Evolutionary conservation across 106 monocot species (phyloP).

Genomic region (Ottelia alismoides): DNA sequence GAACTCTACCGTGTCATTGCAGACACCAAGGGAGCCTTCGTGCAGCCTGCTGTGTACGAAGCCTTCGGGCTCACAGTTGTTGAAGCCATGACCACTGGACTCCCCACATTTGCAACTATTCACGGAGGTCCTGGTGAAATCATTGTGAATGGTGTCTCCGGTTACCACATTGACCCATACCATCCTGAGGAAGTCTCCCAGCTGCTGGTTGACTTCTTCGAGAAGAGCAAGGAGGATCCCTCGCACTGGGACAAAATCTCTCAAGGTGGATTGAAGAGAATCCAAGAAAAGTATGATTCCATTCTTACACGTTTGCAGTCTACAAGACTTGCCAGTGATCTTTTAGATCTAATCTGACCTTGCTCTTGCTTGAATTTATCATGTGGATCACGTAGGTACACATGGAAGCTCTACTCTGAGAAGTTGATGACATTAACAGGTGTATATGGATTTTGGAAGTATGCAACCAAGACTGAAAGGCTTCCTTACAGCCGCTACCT

Average conservation of each 20-base stretch:
- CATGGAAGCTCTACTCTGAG: slow-evolving; percentile 15
- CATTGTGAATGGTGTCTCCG: slow-evolving; percentile 15
- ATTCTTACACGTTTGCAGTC: no score
- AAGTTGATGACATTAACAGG: slow-evolving; percentile 10
- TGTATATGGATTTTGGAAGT: slow-evolving; percentile 18
- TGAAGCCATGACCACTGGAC: slow-evolving; percentile 13
- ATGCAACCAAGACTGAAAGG: slow-evolving; percentile 6
- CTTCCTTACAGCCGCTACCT: slow-evolving; percentile 9
- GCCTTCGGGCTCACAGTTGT: slow-evolving; percentile 18
- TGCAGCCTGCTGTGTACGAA: slow-evolving; percentile 18
- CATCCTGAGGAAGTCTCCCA: slow-evolving; percentile 5
- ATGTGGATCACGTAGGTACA: slow-evolving; percentile 9
- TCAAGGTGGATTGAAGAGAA: slow-evolving; percentile 6
- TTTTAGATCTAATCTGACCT: no score
- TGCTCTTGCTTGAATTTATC: no score
- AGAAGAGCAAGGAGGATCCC: slow-evolving; percentile 10
- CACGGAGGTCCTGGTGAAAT: slow-evolving; percentile 16
- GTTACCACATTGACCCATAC: slow-evolving; percentile 17
- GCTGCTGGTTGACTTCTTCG: slow-evolving; percentile 11
- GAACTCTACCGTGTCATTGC: no score
- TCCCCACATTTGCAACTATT: slow-evolving; percentile 12
- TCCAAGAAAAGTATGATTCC: slow-evolving; percentile 13
- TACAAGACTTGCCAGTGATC: no score
- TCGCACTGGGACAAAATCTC: slow-evolving; percentile 11
- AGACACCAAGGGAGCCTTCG: no score